These are phyloP conservation scores for Margaritispora aquatica DNA, from an alignment of 495 filamentous ascomycete genomes.

Conservation along the genomic window DNA sequence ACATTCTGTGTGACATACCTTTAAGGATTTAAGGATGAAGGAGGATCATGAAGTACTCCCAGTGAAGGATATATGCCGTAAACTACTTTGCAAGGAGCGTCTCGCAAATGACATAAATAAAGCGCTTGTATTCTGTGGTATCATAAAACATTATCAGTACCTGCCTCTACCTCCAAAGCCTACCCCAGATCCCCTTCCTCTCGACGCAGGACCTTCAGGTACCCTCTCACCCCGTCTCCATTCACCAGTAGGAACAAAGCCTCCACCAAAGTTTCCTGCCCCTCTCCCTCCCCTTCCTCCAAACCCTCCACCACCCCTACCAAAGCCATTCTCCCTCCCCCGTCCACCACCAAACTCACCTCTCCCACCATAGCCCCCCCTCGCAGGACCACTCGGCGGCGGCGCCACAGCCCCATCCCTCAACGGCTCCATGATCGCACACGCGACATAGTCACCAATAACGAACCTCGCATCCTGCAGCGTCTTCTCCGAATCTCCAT, in stretches of 20 bases:
- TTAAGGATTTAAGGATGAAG: no score
- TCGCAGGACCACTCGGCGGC: constrained; percentile 27
- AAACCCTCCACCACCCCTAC: constrained; percentile 16
- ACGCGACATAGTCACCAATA: constrained; percentile 81
- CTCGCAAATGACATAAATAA: no score
- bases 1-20: neutral
- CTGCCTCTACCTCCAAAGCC: constrained; percentile 17
- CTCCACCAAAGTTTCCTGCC: constrained; percentile 29
- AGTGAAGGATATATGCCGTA: neutral
- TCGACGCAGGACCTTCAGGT: constrained; percentile 24
- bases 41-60: neutral
- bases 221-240: constrained; percentile 33
- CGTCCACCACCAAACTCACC: constrained; percentile 34
- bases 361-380: constrained; percentile 37
- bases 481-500: constrained; percentile 53
- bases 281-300: constrained; percentile 13
- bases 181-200: constrained; percentile 15
- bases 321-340: constrained; percentile 24
- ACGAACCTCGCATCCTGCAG: constrained; percentile 72
- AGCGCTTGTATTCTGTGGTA: constrained; percentile 3
- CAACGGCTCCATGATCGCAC: constrained; percentile 70
- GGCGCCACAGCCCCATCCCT: constrained; percentile 68
- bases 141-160: constrained; percentile 10
- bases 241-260: constrained; percentile 27
- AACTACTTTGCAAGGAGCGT: no score